Percentiles rank a stretch among this genome's conserved stretches.
Evolutionary conservation across 2,329 filamentous ascomycete genomes (phyloP).

Genomic region (Pseudonectria buxi): DNA sequence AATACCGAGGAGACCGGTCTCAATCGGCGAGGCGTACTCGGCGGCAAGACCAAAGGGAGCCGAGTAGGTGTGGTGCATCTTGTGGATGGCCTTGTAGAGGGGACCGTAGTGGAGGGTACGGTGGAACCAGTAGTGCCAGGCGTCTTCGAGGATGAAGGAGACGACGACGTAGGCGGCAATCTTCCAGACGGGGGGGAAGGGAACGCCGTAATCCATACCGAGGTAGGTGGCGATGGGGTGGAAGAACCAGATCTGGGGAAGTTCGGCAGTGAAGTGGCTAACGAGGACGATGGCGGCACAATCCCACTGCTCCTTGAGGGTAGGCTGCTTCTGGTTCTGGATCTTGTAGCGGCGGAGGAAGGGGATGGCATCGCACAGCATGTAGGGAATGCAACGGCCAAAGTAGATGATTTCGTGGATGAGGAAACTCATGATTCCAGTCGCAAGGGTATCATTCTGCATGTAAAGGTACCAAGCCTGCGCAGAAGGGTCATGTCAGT

Average conservation of each 20-base stretch:
- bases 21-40: slow-evolving; percentile 95
- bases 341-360: slow-evolving; percentile 93
- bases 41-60: slow-evolving; percentile 94
- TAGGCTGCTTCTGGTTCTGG: slow-evolving; percentile 83
- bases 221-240: slow-evolving; percentile 92
- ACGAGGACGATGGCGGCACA: slow-evolving; percentile 90
- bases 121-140: slow-evolving; percentile 98
- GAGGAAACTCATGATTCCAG: slow-evolving; percentile 92
- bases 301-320: slow-evolving; percentile 87
- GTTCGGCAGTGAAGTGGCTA: slow-evolving; percentile 94
- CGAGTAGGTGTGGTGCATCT: slow-evolving; percentile 98
- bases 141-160: slow-evolving; percentile 93
- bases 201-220: slow-evolving; percentile 80
- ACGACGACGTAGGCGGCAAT: slow-evolving; percentile 88
- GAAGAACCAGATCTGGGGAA: slow-evolving; percentile 98
- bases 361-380: slow-evolving; percentile 82
- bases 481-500: slow-evolving; percentile 8
- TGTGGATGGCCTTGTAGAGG: slow-evolving; percentile 95
- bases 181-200: slow-evolving; percentile 77
- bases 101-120: slow-evolving; percentile 89
- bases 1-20: slow-evolving; percentile 89
- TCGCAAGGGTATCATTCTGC: slow-evolving; percentile 94
- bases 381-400: slow-evolving; percentile 82
- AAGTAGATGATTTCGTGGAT: slow-evolving; percentile 97
- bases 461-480: slow-evolving; percentile 93